These are phyloP conservation scores for Penicillium olsonii DNA, from an alignment of 2,329 filamentous ascomycete genomes.

Conservation along the genomic window DNA sequence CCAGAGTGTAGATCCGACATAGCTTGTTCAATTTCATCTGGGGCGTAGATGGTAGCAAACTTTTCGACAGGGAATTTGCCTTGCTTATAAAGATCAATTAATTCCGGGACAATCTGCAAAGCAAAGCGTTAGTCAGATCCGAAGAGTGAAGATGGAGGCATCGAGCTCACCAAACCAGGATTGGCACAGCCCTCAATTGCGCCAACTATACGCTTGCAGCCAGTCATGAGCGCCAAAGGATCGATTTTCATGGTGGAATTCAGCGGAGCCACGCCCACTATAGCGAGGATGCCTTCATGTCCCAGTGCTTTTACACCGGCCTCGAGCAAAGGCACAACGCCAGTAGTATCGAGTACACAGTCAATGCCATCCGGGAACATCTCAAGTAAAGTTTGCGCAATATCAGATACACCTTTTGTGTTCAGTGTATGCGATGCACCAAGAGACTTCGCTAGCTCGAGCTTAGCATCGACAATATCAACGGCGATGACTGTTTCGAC, in stretches of 20 bases:
- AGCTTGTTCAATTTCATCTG: slow-evolving; percentile 12
- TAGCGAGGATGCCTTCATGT: slow-evolving; percentile 33
- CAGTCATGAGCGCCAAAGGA: slow-evolving; percentile 25
- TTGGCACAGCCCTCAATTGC: slow-evolving; percentile 36
- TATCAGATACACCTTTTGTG: slow-evolving; percentile 27
- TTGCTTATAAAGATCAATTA: slow-evolving; percentile 33
- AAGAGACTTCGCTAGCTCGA: slow-evolving; percentile 46
- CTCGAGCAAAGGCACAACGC: slow-evolving; percentile 30
- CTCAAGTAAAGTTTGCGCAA: slow-evolving; percentile 31
- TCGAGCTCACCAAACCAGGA: slow-evolving; percentile 22
- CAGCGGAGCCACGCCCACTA: slow-evolving; percentile 36
- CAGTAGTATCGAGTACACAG: slow-evolving; percentile 36
- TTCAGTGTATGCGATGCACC: slow-evolving; percentile 49
- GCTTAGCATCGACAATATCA: slow-evolving; percentile 45
- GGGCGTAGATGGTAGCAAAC: slow-evolving; percentile 31
- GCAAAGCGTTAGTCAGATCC: background rate
- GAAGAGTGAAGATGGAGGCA: background rate
- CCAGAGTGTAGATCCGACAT: slow-evolving; percentile 19
- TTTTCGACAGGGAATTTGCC: slow-evolving; percentile 39
- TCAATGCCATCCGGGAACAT: slow-evolving; percentile 30
- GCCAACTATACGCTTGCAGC: slow-evolving; percentile 33
- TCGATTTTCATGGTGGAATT: slow-evolving; percentile 29
- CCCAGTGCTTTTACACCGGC: slow-evolving; percentile 31
- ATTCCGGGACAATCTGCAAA: slow-evolving; percentile 34
- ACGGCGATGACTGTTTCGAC: slow-evolving; percentile 44